Percentiles rank a stretch among this genome's conserved stretches.
Conservation (phyloP, 495 filamentous ascomycete genomes). For the Penicillium atrosanguineum region DNA sequence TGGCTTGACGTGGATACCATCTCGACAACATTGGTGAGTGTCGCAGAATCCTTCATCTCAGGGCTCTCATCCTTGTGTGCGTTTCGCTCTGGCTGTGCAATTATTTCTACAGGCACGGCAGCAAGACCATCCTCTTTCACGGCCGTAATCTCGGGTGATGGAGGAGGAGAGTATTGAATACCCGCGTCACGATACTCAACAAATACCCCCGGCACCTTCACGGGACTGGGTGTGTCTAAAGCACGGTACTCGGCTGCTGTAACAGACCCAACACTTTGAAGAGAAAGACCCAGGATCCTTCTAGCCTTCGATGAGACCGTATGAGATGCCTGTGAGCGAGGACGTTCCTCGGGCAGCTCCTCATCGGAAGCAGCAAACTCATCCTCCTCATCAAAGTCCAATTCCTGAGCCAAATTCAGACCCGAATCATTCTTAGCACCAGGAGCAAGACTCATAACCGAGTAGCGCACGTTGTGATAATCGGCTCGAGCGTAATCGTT, state of each 20-base stretch:
- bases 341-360: slow-evolving; percentile 48
- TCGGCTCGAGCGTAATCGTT: slow-evolving; percentile 21
- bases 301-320: slow-evolving; percentile 46
- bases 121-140: neutral
- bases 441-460: slow-evolving; percentile 53
- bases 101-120: neutral
- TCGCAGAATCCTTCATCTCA: slow-evolving; percentile 28
- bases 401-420: slow-evolving; percentile 83
- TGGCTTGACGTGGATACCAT: slow-evolving; percentile 75
- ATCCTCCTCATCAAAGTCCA: slow-evolving; percentile 77
- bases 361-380: slow-evolving; percentile 49
- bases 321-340: slow-evolving; percentile 40
- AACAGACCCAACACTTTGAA: slow-evolving; percentile 28
- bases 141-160: slow-evolving; percentile 58
- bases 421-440: slow-evolving; percentile 56
- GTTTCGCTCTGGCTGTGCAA: neutral
- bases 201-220: slow-evolving; percentile 8
- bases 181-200: slow-evolving; percentile 67
- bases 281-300: slow-evolving; percentile 48
- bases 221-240: slow-evolving; percentile 13
- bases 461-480: slow-evolving; percentile 57
- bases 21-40: slow-evolving; percentile 31
- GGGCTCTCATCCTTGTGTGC: neutral
- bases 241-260: slow-evolving; percentile 21
- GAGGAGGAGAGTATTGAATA: slow-evolving; percentile 78